Conservation (phyloP, 352 stramenopile genomes). For the Globisporangium recalcitrans region DNA sequence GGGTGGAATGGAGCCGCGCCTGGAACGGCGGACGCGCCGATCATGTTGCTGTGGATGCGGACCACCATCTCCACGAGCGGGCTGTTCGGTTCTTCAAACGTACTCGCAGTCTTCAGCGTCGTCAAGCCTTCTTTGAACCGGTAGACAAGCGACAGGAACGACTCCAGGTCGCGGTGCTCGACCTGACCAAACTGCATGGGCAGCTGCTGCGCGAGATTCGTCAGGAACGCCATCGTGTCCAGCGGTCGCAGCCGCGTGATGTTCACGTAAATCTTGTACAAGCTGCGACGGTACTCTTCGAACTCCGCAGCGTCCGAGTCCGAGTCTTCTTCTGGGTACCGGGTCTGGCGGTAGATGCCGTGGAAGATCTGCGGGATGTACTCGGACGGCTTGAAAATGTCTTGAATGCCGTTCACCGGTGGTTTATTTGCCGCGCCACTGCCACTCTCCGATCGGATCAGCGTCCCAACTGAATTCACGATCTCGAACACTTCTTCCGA, state of each 20-base stretch:
- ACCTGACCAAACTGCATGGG: constrained; percentile 47
- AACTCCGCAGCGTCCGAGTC: constrained; percentile 81
- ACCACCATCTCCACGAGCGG: constrained; percentile 65
- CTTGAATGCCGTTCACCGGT: constrained; percentile 20
- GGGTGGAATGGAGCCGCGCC: constrained; percentile 28
- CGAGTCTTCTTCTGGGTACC: constrained; percentile 65
- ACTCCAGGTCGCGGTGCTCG: constrained; percentile 59
- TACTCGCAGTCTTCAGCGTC: constrained; percentile 50
- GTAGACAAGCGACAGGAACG: constrained; percentile 77
- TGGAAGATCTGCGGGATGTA: constrained; percentile 78
- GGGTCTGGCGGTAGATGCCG: constrained; percentile 79
- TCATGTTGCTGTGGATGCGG: constrained; percentile 62
- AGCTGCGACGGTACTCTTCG: constrained; percentile 74
- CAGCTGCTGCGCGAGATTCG: constrained; percentile 52
- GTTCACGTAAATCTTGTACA: constrained; percentile 88
- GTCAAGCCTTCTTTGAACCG: constrained; percentile 81
- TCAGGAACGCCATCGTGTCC: constrained; percentile 63
- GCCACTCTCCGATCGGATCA: constrained; percentile 54
- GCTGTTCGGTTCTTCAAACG: constrained; percentile 58
- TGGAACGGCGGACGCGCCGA: constrained; percentile 25
- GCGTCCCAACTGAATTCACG: constrained; percentile 68
- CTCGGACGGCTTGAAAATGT: constrained; percentile 69
- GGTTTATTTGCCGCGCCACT: constrained; percentile 17
- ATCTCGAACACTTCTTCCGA: constrained; percentile 86
- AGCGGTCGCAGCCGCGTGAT: constrained; percentile 68